Evolutionary conservation across 2,329 filamentous ascomycete species (phyloP), one percentile per base, ranked within the genome.

Genomic region (Colletotrichum chlorophyti): DNA sequence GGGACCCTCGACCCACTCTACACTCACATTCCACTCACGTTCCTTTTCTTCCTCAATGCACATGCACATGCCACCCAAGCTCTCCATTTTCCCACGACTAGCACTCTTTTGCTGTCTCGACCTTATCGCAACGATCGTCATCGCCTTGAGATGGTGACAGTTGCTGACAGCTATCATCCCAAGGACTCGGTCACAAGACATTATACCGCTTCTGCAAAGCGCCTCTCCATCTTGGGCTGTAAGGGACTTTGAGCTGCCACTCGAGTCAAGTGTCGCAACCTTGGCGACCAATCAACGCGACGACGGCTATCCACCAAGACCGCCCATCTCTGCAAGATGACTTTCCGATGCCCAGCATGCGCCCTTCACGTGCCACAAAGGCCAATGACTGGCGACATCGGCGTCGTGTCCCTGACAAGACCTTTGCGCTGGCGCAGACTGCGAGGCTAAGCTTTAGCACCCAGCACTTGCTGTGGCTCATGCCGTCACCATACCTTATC

Each of bases 381-480:
- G 31, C 57, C 43, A 57, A 60, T 50, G 24, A 11, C 35, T 21
- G n/a, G 15, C 15, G 12, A 23, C 12, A 31, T 31, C 32, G 35
- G 41, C 43, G 15, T 31, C 11, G 32, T 27, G 59, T 60, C 54
- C 59, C 54, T 61, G 43, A 54, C 59, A 43, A 53, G 54, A 47
- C 34, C 32, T 32, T 46, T 35, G 43, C 48, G 17, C 8, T 49
- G 50, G 17, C 26, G 11, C 23, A 24, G 24, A 32, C 27, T n/a
- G 32, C 32, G 19, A 34, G 42, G 24, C 42, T 32, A 47, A 47
- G 35, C 42, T 54, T 41, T 19, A 43, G 17, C 42, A 34, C 24
- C 37, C 24, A 37, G n/a, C 46, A 48, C 37, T 32, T 31, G 21
- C 17, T 27, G 37, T 34, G 31, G 43, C 42, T 23, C 50, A 38